Evolutionary conservation across 768 basidiomycete genomes (phyloP).

Genomic region (Glaciozyma antarctica): DNA sequence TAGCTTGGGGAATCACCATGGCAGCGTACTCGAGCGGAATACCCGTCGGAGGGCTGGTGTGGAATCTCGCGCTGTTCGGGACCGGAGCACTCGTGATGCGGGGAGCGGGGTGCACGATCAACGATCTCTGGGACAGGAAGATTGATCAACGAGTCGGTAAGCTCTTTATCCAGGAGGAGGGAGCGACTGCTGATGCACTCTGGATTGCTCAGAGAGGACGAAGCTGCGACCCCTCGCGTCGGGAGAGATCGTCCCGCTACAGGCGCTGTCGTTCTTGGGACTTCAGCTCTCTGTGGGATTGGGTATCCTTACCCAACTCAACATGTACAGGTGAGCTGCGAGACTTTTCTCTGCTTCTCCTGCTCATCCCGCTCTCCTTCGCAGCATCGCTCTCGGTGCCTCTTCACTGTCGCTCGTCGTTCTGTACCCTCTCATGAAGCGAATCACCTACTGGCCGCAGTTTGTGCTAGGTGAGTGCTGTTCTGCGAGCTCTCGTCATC

Average conservation of each 20-base stretch:
- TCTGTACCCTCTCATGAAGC: conserved; percentile 93
- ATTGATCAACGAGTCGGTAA: conserved; percentile 84
- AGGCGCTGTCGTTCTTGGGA: conserved; percentile 73
- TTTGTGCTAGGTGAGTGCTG: conserved; percentile 66
- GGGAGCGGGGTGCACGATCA: conserved; percentile 95
- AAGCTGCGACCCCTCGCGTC: conserved; percentile 75
- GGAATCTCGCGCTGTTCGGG: conserved; percentile 74
- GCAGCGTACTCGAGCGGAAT: conserved; percentile 68
- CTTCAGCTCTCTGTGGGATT: conserved; percentile 72
- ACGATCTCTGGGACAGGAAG: conserved; percentile 95
- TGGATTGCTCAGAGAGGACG: conserved; percentile 58
- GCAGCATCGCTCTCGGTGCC: conserved; percentile 81
- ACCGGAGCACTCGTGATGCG: conserved; percentile 89
- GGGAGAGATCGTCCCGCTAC: conserved; percentile 63
- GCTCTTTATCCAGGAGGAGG: not conserved
- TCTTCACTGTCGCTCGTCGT: conserved; percentile 78
- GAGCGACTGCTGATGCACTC: not conserved
- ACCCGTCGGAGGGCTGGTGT: conserved; percentile 59
- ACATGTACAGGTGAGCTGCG: conserved; percentile 77
- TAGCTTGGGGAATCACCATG: conserved; percentile 99
- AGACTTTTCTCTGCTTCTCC: not conserved
- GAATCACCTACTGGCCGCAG: conserved; percentile 94
- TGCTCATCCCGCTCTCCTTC: not conserved
- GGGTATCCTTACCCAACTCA: conserved; percentile 76
- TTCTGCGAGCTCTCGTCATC: not conserved